Percentiles rank a stretch among this genome's conserved stretches.
phyloP scores from a whole-genome alignment of 805 yeast species.

The Kluyveromyces dobzhanskii region DNA sequence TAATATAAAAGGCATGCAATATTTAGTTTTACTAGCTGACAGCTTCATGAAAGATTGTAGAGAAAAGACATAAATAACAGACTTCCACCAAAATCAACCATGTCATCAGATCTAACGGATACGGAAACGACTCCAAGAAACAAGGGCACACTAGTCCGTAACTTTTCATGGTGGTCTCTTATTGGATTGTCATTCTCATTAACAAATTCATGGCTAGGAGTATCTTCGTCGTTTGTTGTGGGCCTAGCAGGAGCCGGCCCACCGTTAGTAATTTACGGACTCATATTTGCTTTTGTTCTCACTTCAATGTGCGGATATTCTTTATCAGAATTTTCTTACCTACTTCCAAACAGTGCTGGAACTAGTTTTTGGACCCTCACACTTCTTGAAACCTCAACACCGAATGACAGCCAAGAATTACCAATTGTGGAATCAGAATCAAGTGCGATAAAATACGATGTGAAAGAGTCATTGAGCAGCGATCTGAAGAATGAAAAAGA shows the following conservation, averaged over 20 bases:
- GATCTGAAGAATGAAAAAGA: too few relatives aligned
- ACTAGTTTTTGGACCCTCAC: constrained; percentile 52
- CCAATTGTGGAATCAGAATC: too few relatives aligned
- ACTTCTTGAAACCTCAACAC: constrained; percentile 28
- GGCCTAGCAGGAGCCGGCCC: constrained; percentile 56
- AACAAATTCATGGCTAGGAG: constrained; percentile 56
- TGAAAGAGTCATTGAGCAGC: too few relatives aligned
- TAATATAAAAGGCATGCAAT: too few relatives aligned
- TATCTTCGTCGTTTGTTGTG: constrained; percentile 45
- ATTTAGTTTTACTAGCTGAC: too few relatives aligned
- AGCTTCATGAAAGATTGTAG: too few relatives aligned
- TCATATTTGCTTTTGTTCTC: constrained; percentile 40
- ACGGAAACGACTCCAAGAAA: too few relatives aligned
- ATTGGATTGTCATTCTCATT: constrained; percentile 54
- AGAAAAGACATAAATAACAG: too few relatives aligned
- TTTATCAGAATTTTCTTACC: constrained; percentile 44
- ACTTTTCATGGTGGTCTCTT: constrained; percentile 39
- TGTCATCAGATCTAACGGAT: too few relatives aligned
- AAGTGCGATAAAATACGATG: too few relatives aligned
- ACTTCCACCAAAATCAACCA: too few relatives aligned
- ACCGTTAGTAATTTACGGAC: constrained; percentile 47
- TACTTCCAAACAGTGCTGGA: constrained; percentile 52
- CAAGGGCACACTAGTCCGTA: constrained; percentile 12
- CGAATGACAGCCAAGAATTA: neutral
- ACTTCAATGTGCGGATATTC: constrained; percentile 42